These are phyloP conservation scores for Boletus smithii DNA, from an alignment of 1,284 basidiomycete species.

Conservation along the genomic window DNA sequence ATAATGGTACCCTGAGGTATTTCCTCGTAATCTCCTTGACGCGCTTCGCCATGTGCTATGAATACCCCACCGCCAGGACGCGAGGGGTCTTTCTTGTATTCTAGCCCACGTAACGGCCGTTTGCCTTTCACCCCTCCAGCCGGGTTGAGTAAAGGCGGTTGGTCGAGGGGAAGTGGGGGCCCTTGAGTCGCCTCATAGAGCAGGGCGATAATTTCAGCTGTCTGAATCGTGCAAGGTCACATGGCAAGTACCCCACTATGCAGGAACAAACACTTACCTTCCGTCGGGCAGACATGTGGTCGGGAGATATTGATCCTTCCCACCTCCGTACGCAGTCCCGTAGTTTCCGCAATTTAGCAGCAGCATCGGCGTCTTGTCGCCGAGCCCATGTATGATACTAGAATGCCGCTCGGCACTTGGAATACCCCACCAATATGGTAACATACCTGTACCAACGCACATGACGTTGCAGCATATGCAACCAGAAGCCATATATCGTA, in stretches of 20 bases:
- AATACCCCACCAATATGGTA: constrained; percentile 4
- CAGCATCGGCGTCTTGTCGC: constrained; percentile 71
- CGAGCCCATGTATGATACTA: constrained; percentile 93
- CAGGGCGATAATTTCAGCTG: constrained; percentile 87
- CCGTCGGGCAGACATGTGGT: constrained; percentile 88
- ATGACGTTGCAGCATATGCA: constrained; percentile 86
- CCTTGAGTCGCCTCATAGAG: constrained; percentile 89
- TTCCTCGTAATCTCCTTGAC: constrained; percentile 51
- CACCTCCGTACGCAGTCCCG: constrained; percentile 81
- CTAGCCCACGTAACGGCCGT: constrained; percentile 51
- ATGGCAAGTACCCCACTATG: constrained; percentile 17
- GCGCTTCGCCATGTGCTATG: constrained; percentile 56
- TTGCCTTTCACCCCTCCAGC: constrained; percentile 67
- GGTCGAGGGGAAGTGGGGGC: constrained; percentile 53
- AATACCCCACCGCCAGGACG: constrained; percentile 84
- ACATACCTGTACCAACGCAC: constrained; percentile 84
- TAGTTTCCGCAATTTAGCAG: constrained; percentile 71
- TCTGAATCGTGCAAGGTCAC: constrained; percentile 48
- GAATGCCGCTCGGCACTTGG: constrained; percentile 13
- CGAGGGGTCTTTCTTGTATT: constrained; percentile 71
- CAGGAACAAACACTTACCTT: constrained; percentile 53
- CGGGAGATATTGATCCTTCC: constrained; percentile 75
- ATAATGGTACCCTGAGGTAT: constrained; percentile 65
- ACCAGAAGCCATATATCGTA: constrained; percentile 88
- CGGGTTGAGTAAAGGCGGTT: constrained; percentile 62